A percentile compares a stretch with the other conserved stretches of the same genome.
Evolutionary conservation across 352 stramenopile genomes (phyloP).

Genomic region (Stramenopiles sp.): DNA sequence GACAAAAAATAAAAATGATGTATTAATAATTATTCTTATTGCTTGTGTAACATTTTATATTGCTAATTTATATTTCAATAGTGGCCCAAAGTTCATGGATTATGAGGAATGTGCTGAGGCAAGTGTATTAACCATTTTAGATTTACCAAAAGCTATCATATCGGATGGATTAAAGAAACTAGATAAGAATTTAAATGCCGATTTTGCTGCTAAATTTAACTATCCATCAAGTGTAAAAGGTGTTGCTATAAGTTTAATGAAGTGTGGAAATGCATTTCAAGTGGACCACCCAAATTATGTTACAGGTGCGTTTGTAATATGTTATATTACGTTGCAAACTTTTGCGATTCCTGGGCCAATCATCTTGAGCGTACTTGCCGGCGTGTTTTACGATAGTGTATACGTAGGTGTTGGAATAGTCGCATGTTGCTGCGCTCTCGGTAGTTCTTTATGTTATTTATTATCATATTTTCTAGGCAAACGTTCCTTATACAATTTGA

Average conservation of each 20-base stretch:
- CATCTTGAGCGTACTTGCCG: slow-evolving; percentile 53
- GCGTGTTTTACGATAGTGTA: slow-evolving; percentile 55
- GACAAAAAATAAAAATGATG: too few relatives aligned
- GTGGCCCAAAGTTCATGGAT: neutral
- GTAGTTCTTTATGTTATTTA: slow-evolving; percentile 52
- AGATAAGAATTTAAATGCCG: neutral
- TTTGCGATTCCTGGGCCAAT: slow-evolving; percentile 62
- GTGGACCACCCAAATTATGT: neutral
- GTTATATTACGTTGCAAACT: slow-evolving; percentile 57
- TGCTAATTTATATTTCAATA: neutral
- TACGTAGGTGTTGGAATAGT: slow-evolving; percentile 43
- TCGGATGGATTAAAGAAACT: slow-evolving; percentile 2
- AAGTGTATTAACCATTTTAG: neutral
- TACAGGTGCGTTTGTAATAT: slow-evolving; percentile 10
- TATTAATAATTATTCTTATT: too few relatives aligned
- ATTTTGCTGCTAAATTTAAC: neutral
- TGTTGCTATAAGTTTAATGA: slow-evolving; percentile 5
- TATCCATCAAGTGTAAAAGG: neutral
- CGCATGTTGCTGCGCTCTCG: slow-evolving; percentile 49
- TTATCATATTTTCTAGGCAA: slow-evolving; percentile 55
- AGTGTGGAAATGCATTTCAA: neutral
- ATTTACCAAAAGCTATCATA: neutral
- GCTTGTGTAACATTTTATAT: neutral
- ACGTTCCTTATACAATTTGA: slow-evolving; percentile 37
- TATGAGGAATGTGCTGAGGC: neutral